Base-by-base conservation (phyloP, 106 monocot species). In the Apostasia ramifera region DNA sequence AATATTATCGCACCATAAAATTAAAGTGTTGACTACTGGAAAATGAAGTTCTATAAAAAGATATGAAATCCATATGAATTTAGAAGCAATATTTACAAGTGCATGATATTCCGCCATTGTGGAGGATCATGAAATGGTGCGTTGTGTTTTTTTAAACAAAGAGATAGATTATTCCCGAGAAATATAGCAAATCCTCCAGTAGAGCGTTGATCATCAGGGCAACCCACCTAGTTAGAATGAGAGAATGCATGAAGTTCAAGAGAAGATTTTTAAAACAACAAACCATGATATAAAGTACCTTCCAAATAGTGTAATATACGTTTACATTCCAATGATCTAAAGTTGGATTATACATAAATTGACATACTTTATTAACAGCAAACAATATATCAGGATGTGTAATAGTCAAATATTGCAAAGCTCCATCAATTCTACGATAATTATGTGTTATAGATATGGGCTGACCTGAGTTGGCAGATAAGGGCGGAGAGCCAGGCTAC, bases 1-100 rank as follows among this genome's bases (percentile, higher is more conserved):
- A 10, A 67, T 9, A 45, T 74, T 74, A 4, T 74, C 67, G 47
- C 74, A 67, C 37, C 12, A 74, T 1, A 74, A 6, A 1, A 57
- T 47, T 2, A 39, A 44, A 1, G 66, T 7, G 0, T 3, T 1
- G 5, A 2, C 14, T 7, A 11, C 42, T 5, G 1, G 47, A 3
- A 67, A 40, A 1, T 4, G 11, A 26, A 74, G 55, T 11, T 74
- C 74, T 3, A 5, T 6, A 0, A 74, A 4, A 12, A 74, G 10
- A 9, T 5, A 58, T 40, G 7, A 39, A 26, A 74, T 4, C 67
- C 74, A 74, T 5, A 45, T 55, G 14, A 55, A 2, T 37, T 66
- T 46, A 0, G 56, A 3, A 55, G 15, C 10, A 39, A 42, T 46
- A 8, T 38, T 8, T 10, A 44, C 72, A 13, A 72, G 8, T 0